Evolutionary conservation across 352 stramenopile species (phyloP), one percentile per base, ranked within the genome.

Genomic region (Pythium periplocum): DNA sequence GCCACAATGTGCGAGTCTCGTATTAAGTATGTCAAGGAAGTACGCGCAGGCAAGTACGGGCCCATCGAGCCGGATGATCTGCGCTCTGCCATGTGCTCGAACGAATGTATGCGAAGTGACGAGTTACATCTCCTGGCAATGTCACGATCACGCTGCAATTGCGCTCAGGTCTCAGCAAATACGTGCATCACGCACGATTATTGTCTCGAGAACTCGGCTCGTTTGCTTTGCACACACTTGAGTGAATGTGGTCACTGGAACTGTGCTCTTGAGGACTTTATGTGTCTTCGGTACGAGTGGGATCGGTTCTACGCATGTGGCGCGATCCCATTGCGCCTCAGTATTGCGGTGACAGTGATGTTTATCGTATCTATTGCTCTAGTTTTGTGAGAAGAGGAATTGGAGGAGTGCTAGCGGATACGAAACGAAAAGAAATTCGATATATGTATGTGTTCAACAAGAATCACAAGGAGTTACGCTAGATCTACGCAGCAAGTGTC

Each of bases 251-350:
- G 87, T 12, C 78, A 85, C 57, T 97, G 89, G 89, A 64, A 69
- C 51, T 97, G 89, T 57, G 55, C 72, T 39, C 73, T 95, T 37
- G 70, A 93, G 50, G 89, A 97, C 56, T 96, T 96, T 53, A 95
- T 91, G 73, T 97, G 89, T 61, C 78, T 91, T 35, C 83, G 89
- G 41, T 90, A 93, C 66, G 86, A 97, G 58, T 97, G 83, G 83
- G 81, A 90, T 54, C 72, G 59, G 35, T 48, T 78, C 44, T 85
- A 93, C 61, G 49, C 80, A 31, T 93, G 78, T 51, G 36, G 10
- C 1, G 59, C 68, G 34, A 46, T 52, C 56, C 43, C 39, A 4
- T 35, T 64, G 6, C 40, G 51, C 30, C 5, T 48, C 26, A 42
- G 55, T 3, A 52, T 52, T 17, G 48, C 47, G 17, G 34, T 68